A percentile compares a stretch with the other conserved stretches of the same genome.
Evolutionary conservation across 306 rosid species (phyloP).

Genomic region (Castanea crenata): DNA sequence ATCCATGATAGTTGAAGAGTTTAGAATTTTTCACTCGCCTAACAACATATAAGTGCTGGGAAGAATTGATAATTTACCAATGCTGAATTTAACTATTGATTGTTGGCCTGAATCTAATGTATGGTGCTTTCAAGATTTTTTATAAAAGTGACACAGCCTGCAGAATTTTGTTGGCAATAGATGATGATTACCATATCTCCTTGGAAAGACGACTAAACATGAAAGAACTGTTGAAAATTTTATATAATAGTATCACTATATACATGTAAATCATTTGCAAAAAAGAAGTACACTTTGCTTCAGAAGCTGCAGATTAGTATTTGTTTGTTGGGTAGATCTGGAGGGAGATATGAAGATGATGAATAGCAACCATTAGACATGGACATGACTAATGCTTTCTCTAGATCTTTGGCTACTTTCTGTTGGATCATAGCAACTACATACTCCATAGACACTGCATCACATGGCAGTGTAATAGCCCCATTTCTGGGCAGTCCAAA

Average conservation of each 20-base stretch:
- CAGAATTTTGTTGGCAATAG: background rate
- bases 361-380: background rate
- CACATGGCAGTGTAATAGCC: constrained; percentile 15
- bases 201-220: background rate
- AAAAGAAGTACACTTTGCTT: background rate
- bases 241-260: background rate
- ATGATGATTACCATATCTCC: background rate
- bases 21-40: too few species aligned
- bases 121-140: background rate
- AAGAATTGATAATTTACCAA: too few species aligned
- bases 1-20: too few species aligned
- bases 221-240: background rate
- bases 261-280: background rate
- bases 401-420: background rate
- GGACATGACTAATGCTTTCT: constrained; percentile 8
- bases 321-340: background rate
- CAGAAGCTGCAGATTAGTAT: background rate
- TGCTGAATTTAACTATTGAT: too few species aligned
- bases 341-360: background rate
- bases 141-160: background rate
- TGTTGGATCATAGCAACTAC: constrained; percentile 8
- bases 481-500: constrained; percentile 15
- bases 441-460: constrained; percentile 17
- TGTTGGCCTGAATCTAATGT: background rate
- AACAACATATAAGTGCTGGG: too few species aligned